Percentiles rank a stretch among this genome's conserved stretches.
Evolutionary conservation across 805 yeast genomes (phyloP).

Genomic region (Myxozyma kluyveri): DNA sequence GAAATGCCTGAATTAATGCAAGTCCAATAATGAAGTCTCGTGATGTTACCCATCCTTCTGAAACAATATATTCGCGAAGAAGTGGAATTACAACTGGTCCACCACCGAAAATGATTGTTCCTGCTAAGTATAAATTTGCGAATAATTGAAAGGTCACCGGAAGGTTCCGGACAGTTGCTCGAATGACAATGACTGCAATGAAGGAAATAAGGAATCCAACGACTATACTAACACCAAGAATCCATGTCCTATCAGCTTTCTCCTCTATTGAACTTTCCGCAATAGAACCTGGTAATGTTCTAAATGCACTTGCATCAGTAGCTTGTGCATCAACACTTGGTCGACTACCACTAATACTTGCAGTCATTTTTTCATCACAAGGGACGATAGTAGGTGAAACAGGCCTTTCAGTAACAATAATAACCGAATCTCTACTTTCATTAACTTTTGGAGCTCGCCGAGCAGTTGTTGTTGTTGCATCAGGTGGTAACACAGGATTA

Average conservation of each 20-base stretch:
- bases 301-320: conserved; percentile 16
- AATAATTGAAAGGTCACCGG: conserved; percentile 20
- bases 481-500: neutral
- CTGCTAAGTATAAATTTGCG: conserved; percentile 24
- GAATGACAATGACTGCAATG: conserved; percentile 20
- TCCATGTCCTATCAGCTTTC: conserved; percentile 14
- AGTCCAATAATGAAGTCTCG: conserved; percentile 21
- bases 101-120: conserved; percentile 25
- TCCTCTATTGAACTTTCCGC: conserved; percentile 3
- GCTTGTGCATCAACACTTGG: neutral
- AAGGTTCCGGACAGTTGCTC: conserved; percentile 7
- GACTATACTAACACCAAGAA: conserved; percentile 14
- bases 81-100: conserved; percentile 25
- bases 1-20: conserved; percentile 22
- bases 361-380: neutral
- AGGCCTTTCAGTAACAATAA: too few species aligned
- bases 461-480: neutral
- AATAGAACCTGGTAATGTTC: conserved; percentile 8
- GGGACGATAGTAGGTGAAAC: neutral
- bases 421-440: neutral
- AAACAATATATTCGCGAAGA: conserved; percentile 19
- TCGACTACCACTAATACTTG: neutral
- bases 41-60: conserved; percentile 20
- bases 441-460: neutral
- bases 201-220: conserved; percentile 15